phyloP scores from a whole-genome alignment of 2,329 filamentous ascomycete genomes.

The Clonostachys chloroleuca region DNA sequence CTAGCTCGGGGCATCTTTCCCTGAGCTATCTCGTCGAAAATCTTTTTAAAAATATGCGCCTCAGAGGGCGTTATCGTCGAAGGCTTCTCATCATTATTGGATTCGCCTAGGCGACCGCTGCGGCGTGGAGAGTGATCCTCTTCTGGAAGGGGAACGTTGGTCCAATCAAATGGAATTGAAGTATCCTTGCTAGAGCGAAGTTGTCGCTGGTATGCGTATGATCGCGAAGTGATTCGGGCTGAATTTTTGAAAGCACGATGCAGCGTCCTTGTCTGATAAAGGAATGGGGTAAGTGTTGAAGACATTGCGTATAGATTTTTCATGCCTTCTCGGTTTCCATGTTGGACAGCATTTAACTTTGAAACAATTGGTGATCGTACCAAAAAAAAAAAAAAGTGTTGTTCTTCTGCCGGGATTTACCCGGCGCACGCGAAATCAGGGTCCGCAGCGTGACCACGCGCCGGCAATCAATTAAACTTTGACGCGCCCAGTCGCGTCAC shows the following conservation, averaged over 20 bases:
- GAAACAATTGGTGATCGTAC: not conserved
- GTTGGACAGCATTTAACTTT: not conserved
- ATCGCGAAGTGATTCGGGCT: not conserved
- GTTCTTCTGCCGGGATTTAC: too few relatives aligned
- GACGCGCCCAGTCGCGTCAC: slow-evolving; percentile 1
- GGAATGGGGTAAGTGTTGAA: slow-evolving; percentile 56
- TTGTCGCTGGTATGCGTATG: too few relatives aligned
- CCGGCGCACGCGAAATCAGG: not conserved
- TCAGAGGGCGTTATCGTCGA: slow-evolving; percentile 57
- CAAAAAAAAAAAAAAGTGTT: not conserved
- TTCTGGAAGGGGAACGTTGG: slow-evolving; percentile 16
- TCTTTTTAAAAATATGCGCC: slow-evolving; percentile 54
- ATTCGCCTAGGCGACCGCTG: not conserved
- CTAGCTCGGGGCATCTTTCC: slow-evolving; percentile 21
- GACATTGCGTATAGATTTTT: slow-evolving; percentile 25
- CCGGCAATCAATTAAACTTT: not conserved
- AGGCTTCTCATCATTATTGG: not conserved
- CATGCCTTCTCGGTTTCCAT: too few relatives aligned
- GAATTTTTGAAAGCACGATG: slow-evolving; percentile 15
- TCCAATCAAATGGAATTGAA: slow-evolving; percentile 49
- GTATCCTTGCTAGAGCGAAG: slow-evolving; percentile 1
- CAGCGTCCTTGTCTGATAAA: slow-evolving; percentile 67
- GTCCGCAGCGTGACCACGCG: slow-evolving; percentile 9
- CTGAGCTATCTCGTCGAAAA: slow-evolving; percentile 39
- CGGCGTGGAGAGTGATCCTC: slow-evolving; percentile 6